Percentiles rank a stretch among this genome's conserved stretches.
Conservation (phyloP, 116 monocot genomes). For the Iris pallida region DNA sequence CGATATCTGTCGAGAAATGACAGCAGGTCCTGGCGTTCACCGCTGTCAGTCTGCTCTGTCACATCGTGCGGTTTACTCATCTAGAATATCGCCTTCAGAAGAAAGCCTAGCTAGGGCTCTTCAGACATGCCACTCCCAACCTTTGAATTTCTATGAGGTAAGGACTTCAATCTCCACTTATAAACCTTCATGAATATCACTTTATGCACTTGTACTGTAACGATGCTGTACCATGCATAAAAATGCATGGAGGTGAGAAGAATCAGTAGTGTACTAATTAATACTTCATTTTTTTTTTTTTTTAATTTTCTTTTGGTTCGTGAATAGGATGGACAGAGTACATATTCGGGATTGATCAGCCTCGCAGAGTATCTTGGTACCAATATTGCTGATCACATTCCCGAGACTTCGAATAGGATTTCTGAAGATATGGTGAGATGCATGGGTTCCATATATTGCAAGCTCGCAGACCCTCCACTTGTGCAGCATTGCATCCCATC, state of each 20-base stretch:
- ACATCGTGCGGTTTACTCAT: constrained; percentile 53
- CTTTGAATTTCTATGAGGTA: constrained; percentile 66
- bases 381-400: constrained; percentile 59
- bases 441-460: constrained; percentile 70
- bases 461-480: constrained; percentile 65
- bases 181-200: too few relatives aligned
- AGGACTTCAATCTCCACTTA: too few relatives aligned
- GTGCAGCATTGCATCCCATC: constrained; percentile 29
- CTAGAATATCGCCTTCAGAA: constrained; percentile 58
- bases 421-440: constrained; percentile 78
- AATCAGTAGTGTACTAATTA: neutral
- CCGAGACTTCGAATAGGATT: constrained; percentile 71
- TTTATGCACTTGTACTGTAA: too few relatives aligned
- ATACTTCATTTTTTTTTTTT: neutral
- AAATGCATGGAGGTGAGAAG: too few relatives aligned
- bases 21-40: constrained; percentile 29
- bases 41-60: constrained; percentile 70
- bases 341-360: constrained; percentile 53
- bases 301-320: constrained; percentile 4
- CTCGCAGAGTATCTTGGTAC: constrained; percentile 86
- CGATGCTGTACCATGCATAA: too few relatives aligned
- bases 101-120: constrained; percentile 55
- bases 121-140: constrained; percentile 64
- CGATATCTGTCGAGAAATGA: constrained; percentile 23
- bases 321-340: constrained; percentile 44